Evolutionary conservation across 2,329 filamentous ascomycete species (phyloP).

Genomic region (Hypomyces perniciosus): DNA sequence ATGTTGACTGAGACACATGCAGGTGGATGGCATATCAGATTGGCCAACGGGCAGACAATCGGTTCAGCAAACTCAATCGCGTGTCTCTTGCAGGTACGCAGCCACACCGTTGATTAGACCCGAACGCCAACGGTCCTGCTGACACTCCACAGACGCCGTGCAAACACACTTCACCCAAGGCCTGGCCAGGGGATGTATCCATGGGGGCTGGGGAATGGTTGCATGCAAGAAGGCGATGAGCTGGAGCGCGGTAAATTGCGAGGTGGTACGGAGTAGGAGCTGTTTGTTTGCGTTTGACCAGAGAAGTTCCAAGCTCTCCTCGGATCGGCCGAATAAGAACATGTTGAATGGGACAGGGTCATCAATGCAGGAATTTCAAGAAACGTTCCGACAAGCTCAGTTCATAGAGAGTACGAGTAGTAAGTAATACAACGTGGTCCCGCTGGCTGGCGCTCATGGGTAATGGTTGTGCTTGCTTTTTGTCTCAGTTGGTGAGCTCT

Average conservation of each 20-base stretch:
- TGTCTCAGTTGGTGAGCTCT: constrained; percentile 2
- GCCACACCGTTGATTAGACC: constrained; percentile 43
- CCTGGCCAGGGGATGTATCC: constrained; percentile 59
- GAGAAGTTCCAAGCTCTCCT: constrained; percentile 51
- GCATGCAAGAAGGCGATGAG: constrained; percentile 42
- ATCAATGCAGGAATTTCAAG: constrained; percentile 57
- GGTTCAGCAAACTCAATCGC: constrained; percentile 49
- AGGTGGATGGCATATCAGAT: constrained; percentile 46
- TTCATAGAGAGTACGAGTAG: no score
- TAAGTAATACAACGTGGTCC: background rate
- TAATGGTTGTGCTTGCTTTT: background rate
- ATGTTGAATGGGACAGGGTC: constrained; percentile 55
- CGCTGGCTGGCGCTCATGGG: constrained; percentile 34
- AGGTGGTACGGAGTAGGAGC: constrained; percentile 45
- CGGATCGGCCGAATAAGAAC: constrained; percentile 51
- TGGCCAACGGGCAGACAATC: constrained; percentile 55
- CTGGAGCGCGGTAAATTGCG: constrained; percentile 53
- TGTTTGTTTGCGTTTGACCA: constrained; percentile 49
- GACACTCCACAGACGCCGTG: constrained; percentile 41
- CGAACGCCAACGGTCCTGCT: constrained; percentile 1
- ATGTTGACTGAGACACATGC: constrained; percentile 2
- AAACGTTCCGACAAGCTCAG: constrained; percentile 53
- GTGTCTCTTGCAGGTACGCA: constrained; percentile 59
- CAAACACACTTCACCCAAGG: constrained; percentile 53
- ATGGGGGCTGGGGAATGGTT: constrained; percentile 60